A percentile compares a stretch with the other conserved stretches of the same genome.
Evolutionary conservation across 202 grass and related monocot species (phyloP).

Genomic region (Tripidium arundinaceum): DNA sequence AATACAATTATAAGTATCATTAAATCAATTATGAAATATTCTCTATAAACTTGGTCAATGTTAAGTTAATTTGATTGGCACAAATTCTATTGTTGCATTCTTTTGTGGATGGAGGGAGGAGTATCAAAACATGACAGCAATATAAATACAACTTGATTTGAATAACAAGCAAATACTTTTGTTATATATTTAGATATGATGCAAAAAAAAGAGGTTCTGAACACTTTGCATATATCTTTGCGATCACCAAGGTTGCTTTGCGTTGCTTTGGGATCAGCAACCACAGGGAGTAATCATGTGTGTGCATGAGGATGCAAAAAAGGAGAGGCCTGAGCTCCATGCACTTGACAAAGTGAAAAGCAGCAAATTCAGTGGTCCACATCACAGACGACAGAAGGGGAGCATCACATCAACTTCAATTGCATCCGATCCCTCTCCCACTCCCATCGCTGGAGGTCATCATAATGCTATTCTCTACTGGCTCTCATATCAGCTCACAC

Average conservation of each 20-base stretch:
- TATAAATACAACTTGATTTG: not conserved
- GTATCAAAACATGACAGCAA: not conserved
- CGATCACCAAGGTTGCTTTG: conserved; percentile 32
- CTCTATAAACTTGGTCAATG: too few species aligned
- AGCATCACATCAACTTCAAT: conserved; percentile 4
- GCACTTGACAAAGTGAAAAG: conserved; percentile 31
- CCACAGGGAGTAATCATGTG: conserved; percentile 39
- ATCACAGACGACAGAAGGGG: not conserved
- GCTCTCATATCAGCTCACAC: not conserved
- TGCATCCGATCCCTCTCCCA: not conserved
- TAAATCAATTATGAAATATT: too few species aligned
- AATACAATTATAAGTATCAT: too few species aligned
- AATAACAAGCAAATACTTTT: not conserved
- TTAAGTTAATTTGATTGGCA: too few species aligned
- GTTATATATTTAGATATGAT: not conserved
- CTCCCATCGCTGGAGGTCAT: not conserved
- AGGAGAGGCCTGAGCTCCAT: conserved; percentile 20
- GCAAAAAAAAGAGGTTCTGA: not conserved
- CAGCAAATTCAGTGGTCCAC: conserved; percentile 30
- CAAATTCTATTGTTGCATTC: too few species aligned
- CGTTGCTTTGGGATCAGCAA: conserved; percentile 46
- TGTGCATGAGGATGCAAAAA: conserved; percentile 30
- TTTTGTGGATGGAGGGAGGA: too few species aligned
- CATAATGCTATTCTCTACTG: not conserved
- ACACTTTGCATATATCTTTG: conserved; percentile 1